Conservation (phyloP, 2,329 filamentous ascomycete species). For the Chaetothyriales sp. region DNA sequence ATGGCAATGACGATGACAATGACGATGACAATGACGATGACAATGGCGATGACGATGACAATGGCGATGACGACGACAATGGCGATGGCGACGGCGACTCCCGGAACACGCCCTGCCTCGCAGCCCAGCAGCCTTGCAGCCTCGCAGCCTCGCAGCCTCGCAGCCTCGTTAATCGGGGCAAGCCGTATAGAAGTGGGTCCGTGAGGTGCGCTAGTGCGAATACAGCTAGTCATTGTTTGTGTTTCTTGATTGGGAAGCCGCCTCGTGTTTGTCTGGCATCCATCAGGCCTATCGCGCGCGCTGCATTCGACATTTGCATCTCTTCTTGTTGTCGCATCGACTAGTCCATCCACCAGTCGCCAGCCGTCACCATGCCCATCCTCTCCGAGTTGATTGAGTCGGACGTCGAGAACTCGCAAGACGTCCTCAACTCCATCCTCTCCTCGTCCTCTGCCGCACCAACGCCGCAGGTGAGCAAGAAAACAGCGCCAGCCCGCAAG, state of each 20-base stretch:
- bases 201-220: background rate
- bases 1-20: background rate
- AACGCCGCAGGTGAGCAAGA: background rate
- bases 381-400: conserved; percentile 36
- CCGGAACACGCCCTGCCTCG: too few relatives aligned
- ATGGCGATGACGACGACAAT: too few relatives aligned
- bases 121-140: background rate
- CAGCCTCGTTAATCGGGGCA: background rate
- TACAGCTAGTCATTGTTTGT: background rate
- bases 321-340: conserved; percentile 2
- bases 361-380: conserved; percentile 18
- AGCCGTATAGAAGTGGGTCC: background rate
- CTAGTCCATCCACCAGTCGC: background rate
- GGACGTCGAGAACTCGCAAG: conserved; percentile 30
- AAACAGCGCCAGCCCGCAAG: background rate
- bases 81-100: too few relatives aligned
- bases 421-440: conserved; percentile 21
- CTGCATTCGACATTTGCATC: background rate
- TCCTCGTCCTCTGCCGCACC: conserved; percentile 13
- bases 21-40: background rate
- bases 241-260: background rate
- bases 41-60: too few relatives aligned
- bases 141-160: background rate
- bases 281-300: background rate
- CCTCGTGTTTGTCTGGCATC: background rate